These are phyloP conservation scores for Kwoniella dejecticola DNA, from an alignment of 768 basidiomycete genomes.

Conservation along the genomic window DNA sequence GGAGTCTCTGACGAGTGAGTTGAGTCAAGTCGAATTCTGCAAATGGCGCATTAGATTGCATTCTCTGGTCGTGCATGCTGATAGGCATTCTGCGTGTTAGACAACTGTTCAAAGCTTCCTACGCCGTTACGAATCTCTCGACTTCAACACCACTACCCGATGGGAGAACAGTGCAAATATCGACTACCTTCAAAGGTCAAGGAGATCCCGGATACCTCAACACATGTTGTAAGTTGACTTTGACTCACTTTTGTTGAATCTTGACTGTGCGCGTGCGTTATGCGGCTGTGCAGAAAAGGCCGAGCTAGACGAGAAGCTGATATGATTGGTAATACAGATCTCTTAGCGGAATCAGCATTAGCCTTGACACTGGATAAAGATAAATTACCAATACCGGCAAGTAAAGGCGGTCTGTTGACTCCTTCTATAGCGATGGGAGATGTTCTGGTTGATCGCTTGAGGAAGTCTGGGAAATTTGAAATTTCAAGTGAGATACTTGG, in stretches of 20 bases:
- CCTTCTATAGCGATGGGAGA: constrained; percentile 81
- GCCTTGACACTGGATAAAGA: constrained; percentile 64
- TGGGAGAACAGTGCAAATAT: constrained; percentile 58
- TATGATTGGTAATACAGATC: constrained; percentile 57
- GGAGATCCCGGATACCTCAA: constrained; percentile 66
- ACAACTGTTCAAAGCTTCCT: constrained; percentile 63
- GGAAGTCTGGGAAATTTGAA: constrained; percentile 58
- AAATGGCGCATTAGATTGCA: too few species aligned
- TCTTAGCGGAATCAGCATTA: constrained; percentile 79
- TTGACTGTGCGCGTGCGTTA: too few species aligned
- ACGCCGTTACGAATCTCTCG: constrained; percentile 72
- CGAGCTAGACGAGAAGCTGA: neutral
- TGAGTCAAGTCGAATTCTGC: too few species aligned
- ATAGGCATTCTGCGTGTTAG: too few species aligned
- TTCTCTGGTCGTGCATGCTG: too few species aligned
- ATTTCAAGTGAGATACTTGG: constrained; percentile 30
- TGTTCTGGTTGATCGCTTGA: constrained; percentile 69
- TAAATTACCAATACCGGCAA: constrained; percentile 63
- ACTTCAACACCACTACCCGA: constrained; percentile 58
- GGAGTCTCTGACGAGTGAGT: constrained; percentile 60
- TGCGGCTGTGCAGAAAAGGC: too few species aligned
- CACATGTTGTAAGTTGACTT: constrained; percentile 44
- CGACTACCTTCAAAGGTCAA: constrained; percentile 65
- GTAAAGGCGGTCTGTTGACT: constrained; percentile 76
- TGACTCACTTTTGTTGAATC: too few species aligned